Base-by-base conservation (phyloP, 495 filamentous ascomycete species). In the Xanthoparmelia taractica region DNA sequence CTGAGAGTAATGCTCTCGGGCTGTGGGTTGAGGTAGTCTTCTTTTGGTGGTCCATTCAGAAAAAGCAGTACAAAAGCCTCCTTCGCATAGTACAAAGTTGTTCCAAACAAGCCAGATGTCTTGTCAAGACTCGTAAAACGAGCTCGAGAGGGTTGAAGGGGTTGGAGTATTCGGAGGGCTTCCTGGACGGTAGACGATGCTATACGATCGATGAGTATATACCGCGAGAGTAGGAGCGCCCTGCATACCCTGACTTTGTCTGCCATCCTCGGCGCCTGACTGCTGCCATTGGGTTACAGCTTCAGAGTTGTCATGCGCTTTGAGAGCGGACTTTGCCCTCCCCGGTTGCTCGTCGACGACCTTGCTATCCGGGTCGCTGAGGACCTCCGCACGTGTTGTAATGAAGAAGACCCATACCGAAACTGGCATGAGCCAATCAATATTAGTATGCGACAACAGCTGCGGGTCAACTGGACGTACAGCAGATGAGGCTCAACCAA, bases 61-160 rank as follows among this genome's bases (percentile, higher is more conserved):
- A 83, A 82, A 37, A 83, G 67, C 34, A 82, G 65, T 29, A 76
- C 73, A 64, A 82, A 79, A 10, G 69, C 72, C 70, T 78, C 70
- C 64, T 78, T 75, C 60, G 75, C 75, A 63, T 82, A 83, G 66
- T 83, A 69, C 55, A 75, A 63, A n/a, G 71, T 71, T 61, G 79
- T 74, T 20, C 79, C 77, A 3, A 80, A 23, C 12, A 82, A 45
- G n/a, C 80, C 77, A 20, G 72, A 75, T 8, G 75, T 72, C 66
- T 77, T 78, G 1, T 80, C 75, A 47, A 47, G 58, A 58, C 38
- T 50, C 33, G 64, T 63, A 18, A 67, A 50, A 29, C 61, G 60
- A 36, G 33, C 65, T 11, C 48, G 62, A 43, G 57, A 45, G 37
- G 69, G 55, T 60, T 67, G 65, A 23, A 71, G 61, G 18, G 65